Percentiles rank a stretch among this genome's conserved stretches.
phyloP scores from a whole-genome alignment of 495 filamentous ascomycete species.

The Haplographium delicatum region DNA sequence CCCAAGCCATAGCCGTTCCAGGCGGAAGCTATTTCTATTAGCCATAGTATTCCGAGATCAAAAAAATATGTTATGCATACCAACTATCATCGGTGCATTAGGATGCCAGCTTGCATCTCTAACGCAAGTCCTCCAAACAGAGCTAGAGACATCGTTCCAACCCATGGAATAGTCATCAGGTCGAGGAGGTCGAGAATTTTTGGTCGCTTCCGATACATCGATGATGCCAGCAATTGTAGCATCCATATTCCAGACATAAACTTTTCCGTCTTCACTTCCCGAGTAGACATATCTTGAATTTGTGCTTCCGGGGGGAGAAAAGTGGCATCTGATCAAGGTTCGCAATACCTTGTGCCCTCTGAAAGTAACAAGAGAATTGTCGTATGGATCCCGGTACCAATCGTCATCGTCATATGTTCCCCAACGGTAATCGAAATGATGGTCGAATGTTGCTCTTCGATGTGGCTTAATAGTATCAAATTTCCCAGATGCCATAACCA shows the following conservation, averaged over 20 bases:
- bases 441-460: slow-evolving; percentile 48
- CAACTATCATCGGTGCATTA: slow-evolving; percentile 78
- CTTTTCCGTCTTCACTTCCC: slow-evolving; percentile 80
- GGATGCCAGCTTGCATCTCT: slow-evolving; percentile 97
- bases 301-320: slow-evolving; percentile 83
- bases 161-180: slow-evolving; percentile 28
- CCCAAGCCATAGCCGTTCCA: slow-evolving; percentile 67
- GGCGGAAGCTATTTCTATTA: slow-evolving; percentile 64
- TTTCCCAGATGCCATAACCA: slow-evolving; percentile 65
- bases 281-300: slow-evolving; percentile 91
- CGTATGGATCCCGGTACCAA: slow-evolving; percentile 73
- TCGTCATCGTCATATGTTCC: slow-evolving; percentile 60
- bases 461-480: slow-evolving; percentile 51
- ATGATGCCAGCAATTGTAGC: slow-evolving; percentile 78
- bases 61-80: slow-evolving; percentile 39
- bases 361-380: slow-evolving; percentile 92
- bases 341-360: slow-evolving; percentile 81
- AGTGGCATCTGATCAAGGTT: slow-evolving; percentile 92
- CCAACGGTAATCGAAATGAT: slow-evolving; percentile 78
- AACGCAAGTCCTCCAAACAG: slow-evolving; percentile 71
- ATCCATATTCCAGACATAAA: slow-evolving; percentile 92
- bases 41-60: too few species aligned
- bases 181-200: slow-evolving; percentile 13
- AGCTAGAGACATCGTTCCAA: slow-evolving; percentile 28
- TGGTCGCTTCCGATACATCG: slow-evolving; percentile 67